phyloP scores from a whole-genome alignment of 805 yeast genomes.

The Metschnikowia henanensis region DNA sequence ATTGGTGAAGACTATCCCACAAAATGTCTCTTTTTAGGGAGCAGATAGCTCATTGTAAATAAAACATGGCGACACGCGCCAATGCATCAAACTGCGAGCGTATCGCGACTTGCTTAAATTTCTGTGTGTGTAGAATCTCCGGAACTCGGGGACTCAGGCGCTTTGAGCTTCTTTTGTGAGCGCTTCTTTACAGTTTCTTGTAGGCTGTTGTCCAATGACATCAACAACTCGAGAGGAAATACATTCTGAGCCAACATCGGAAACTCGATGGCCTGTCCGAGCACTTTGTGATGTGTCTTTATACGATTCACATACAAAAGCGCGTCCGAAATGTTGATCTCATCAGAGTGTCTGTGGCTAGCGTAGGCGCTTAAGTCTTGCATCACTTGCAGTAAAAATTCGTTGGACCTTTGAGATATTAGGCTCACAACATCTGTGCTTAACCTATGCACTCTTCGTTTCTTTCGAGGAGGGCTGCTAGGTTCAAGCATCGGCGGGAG shows the following conservation, averaged over 20 bases:
- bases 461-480: constrained; percentile 6
- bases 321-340: constrained; percentile 34
- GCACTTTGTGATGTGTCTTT: constrained; percentile 20
- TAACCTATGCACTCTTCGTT: constrained; percentile 1
- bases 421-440: constrained; percentile 17
- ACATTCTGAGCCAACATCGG: constrained; percentile 33
- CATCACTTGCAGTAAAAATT: constrained; percentile 31
- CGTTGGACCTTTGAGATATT: constrained; percentile 31
- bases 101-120: too few relatives aligned
- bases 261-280: constrained; percentile 22
- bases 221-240: constrained; percentile 37
- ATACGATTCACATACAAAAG: constrained; percentile 35
- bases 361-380: constrained; percentile 38
- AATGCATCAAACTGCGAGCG: too few relatives aligned
- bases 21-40: neutral
- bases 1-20: constrained; percentile 37
- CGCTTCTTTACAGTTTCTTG: constrained; percentile 10
- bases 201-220: constrained; percentile 33
- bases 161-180: too few relatives aligned
- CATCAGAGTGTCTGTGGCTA: constrained; percentile 28
- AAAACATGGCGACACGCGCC: too few relatives aligned
- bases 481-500: neutral
- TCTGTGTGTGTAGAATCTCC: too few relatives aligned
- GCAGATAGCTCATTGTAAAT: neutral
- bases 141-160: too few relatives aligned